phyloP scores from a whole-genome alignment of 371 early-diverging fungal species.

The Mucor irregularis region DNA sequence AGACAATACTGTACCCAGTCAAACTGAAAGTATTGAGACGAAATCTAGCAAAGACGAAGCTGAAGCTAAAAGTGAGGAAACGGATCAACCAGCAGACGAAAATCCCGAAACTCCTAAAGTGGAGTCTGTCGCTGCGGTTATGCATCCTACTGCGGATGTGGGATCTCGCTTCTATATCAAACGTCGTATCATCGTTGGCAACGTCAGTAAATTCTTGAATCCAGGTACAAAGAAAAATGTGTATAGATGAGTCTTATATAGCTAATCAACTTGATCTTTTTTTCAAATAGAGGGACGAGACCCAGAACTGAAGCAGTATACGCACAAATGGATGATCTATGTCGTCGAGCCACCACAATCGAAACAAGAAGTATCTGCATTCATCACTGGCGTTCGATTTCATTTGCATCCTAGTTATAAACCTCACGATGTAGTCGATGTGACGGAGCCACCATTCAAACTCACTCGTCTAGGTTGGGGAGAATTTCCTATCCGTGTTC shows the following conservation, averaged over 20 bases:
- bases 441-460: constrained; percentile 78
- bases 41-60: neutral
- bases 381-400: constrained; percentile 80
- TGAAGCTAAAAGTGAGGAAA: neutral
- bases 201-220: constrained; percentile 76
- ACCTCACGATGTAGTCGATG: constrained; percentile 85
- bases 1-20: no score
- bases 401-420: constrained; percentile 88
- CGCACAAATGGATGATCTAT: constrained; percentile 93
- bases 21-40: no score
- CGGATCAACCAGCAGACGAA: neutral
- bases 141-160: constrained; percentile 31
- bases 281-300: constrained; percentile 58
- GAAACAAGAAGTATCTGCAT: constrained; percentile 58
- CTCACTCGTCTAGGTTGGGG: constrained; percentile 92
- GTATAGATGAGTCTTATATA: no score
- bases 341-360: constrained; percentile 63
- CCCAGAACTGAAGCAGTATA: constrained; percentile 57
- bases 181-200: constrained; percentile 79
- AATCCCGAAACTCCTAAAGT: constrained; percentile 9
- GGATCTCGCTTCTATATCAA: constrained; percentile 89
- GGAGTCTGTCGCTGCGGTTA: constrained; percentile 36
- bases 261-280: neutral
- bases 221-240: constrained; percentile 36
- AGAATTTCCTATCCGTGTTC: constrained; percentile 87